These are phyloP conservation scores for Diaporthe sp. DNA, from an alignment of 2,329 filamentous ascomycete genomes.

Conservation along the genomic window DNA sequence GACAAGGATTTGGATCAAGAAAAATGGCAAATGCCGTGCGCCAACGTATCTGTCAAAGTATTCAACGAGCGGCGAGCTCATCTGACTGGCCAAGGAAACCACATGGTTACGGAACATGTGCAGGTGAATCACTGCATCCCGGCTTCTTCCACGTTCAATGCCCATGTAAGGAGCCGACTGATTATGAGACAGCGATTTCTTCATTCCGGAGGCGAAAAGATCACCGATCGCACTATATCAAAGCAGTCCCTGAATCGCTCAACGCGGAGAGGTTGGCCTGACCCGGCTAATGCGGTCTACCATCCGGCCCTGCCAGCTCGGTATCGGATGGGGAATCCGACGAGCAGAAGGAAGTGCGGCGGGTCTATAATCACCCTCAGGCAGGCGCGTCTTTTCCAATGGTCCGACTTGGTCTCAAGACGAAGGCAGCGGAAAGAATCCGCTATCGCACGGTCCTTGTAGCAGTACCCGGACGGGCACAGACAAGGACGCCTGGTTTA, in stretches of 20 bases:
- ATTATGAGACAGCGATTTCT: neutral
- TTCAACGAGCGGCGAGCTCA: neutral
- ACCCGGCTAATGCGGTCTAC: neutral
- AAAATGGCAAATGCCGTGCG: neutral
- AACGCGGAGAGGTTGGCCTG: neutral
- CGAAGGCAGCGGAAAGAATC: neutral
- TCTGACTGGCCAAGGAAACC: neutral
- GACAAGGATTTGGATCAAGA: neutral
- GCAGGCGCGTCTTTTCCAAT: neutral
- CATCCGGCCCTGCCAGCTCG: neutral
- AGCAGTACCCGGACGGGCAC: neutral
- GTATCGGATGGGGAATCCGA: neutral
- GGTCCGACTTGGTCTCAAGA: neutral
- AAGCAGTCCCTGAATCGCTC: neutral
- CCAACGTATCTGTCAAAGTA: neutral
- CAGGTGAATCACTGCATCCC: neutral
- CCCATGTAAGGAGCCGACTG: neutral
- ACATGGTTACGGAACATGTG: neutral
- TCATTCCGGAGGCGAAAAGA: neutral
- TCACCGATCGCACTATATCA: neutral
- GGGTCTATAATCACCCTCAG: neutral
- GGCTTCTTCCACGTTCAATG: neutral
- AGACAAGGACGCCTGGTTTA: neutral
- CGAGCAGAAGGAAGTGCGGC: neutral
- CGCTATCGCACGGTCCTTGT: neutral